phyloP scores from a whole-genome alignment of 176 grass and related monocot genomes.

The Aegilops sharonensis region DNA sequence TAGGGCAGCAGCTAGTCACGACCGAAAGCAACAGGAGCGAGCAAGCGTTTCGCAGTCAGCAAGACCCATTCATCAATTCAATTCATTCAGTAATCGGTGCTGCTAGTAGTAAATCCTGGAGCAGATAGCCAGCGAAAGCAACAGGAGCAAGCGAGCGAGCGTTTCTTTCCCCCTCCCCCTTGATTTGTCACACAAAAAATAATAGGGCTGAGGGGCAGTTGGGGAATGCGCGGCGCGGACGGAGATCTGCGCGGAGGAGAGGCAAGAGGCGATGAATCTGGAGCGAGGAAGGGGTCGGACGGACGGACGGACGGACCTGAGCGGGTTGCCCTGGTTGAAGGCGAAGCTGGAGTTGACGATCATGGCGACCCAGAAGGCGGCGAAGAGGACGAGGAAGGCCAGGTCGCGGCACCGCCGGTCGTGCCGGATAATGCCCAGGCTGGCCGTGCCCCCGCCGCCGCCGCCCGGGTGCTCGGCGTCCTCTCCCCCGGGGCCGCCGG shows the following conservation, averaged over 20 bases:
- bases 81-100: too few species aligned
- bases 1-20: too few species aligned
- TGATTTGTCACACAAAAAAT: too few species aligned
- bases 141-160: background rate
- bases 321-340: constrained; percentile 96
- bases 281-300: too few species aligned
- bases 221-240: background rate
- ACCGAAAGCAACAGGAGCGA: background rate
- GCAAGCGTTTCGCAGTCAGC: background rate
- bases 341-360: constrained; percentile 99
- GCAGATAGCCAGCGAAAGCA: background rate
- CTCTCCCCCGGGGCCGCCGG: constrained; percentile 18
- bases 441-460: background rate
- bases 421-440: constrained; percentile 65
- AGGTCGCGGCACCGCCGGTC: constrained; percentile 86
- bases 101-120: background rate
- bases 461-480: constrained; percentile 24
- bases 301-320: constrained; percentile 43
- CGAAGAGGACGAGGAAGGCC: constrained; percentile 79
- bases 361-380: constrained; percentile 97
- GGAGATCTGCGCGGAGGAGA: background rate
- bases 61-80: background rate
- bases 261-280: background rate
- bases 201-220: too few species aligned
- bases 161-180: background rate